These are phyloP conservation scores for Calonectria pteridis DNA, from an alignment of 2,329 filamentous ascomycete species.

Conservation along the genomic window DNA sequence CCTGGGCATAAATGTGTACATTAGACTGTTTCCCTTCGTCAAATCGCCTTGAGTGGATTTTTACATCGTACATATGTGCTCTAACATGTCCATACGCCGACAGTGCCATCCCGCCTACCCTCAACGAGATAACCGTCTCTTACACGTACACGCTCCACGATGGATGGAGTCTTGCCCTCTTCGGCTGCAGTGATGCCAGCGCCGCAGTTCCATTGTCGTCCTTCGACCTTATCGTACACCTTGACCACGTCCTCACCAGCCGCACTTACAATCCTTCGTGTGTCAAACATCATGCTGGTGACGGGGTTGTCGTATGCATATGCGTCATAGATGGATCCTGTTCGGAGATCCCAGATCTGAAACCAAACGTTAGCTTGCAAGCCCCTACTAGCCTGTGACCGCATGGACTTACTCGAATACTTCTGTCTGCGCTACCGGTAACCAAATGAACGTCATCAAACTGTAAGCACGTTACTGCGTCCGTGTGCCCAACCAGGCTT, in stretches of 20 bases:
- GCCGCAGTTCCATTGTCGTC: slow-evolving; percentile 96
- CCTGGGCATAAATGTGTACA: slow-evolving; percentile 7
- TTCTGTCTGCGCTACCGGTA: slow-evolving; percentile 92
- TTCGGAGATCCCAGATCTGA: slow-evolving; percentile 98
- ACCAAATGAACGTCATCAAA: slow-evolving; percentile 97
- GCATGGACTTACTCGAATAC: slow-evolving; percentile 83
- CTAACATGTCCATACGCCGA: slow-evolving; percentile 90
- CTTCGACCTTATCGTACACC: slow-evolving; percentile 97
- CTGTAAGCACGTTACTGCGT: slow-evolving; percentile 91
- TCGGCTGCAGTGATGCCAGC: slow-evolving; percentile 80
- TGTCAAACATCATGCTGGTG: slow-evolving; percentile 97
- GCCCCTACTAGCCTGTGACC: neutral
- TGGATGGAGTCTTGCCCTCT: slow-evolving; percentile 71
- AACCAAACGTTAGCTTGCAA: slow-evolving; percentile 39
- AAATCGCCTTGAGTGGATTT: slow-evolving; percentile 39
- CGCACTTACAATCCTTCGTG: slow-evolving; percentile 87
- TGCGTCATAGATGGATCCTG: slow-evolving; percentile 93
- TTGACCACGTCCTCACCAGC: slow-evolving; percentile 95
- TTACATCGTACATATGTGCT: slow-evolving; percentile 43
- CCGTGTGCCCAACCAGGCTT: slow-evolving; percentile 94
- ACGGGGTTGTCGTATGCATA: slow-evolving; percentile 95
- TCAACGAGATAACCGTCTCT: slow-evolving; percentile 96
- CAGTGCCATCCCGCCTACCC: slow-evolving; percentile 86
- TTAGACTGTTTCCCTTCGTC: slow-evolving; percentile 2
- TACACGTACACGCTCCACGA: slow-evolving; percentile 88